Base-by-base conservation (phyloP, 192 early-diverging fungal genomes). In the Backusella psychrophila region DNA sequence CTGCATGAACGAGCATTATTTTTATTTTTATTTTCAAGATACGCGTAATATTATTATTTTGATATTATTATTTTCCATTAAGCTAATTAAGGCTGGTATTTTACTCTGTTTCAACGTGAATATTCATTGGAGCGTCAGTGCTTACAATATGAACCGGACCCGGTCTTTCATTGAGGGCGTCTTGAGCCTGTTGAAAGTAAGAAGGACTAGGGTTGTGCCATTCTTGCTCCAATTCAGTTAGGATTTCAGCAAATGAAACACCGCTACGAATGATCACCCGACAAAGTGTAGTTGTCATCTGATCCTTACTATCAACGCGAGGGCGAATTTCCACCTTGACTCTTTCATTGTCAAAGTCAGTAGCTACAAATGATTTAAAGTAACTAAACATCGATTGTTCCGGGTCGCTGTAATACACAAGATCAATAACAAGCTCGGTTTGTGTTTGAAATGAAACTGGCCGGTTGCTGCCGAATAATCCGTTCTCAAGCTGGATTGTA, bases 391-490 rank as follows among this genome's bases (percentile, higher is more conserved):
- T 82, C 15, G 81, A 83, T 41, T 85, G 75, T n/a, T 85, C 86
- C 12, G 84, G 84, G 69, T 87, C 83, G 6, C 72, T 82, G 34
- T 80, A 85, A 12, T 80, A 74, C 11, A 84, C 26, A 17, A 87
- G 77, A 67, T 87, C 86, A 77, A 87, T 84, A 49, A 87, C 84
- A 4, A 87, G 36, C 75, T 84, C 86, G 19, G 78, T 65, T 66
- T 84, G 71, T 5, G 81, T 82, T 17, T 80, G 78, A 26, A 78
- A 82, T 34, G 77, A 66, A 3, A 21, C 52, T 0, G 81, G 86
- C 23, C 80, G 77, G 46, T 78, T 82, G 44, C 80, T 71, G 6
- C 80, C 76, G 44, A 87, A 73, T 11, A 82, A 71, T 59, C 77
- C 21, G 75, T 77, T 67, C 77, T 85, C 66, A 73, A 83, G 15